Base-by-base conservation (phyloP, 441 rosid genomes). In the Croton setiger region DNA sequence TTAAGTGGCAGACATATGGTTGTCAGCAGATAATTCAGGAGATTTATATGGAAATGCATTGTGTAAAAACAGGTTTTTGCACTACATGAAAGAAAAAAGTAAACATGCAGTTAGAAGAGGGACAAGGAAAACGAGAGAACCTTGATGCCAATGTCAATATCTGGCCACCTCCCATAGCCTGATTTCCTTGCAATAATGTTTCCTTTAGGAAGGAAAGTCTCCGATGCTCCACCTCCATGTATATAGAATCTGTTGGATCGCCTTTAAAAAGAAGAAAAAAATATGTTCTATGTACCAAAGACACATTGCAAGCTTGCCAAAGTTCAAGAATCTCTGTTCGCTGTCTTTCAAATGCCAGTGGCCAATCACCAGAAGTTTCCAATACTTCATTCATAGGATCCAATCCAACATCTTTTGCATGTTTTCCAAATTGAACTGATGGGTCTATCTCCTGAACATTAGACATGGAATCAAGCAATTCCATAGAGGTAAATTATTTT, bases 241-340 rank as follows among this genome's bases (percentile, higher is more conserved):
- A 95, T 61, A 88, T 82, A 33, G 96, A 88, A 79, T 92, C 96
- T 4, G 88, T 72, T 43, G 86, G 87, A 66, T 92, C 93, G 52
- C 98, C 96, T 76, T 79, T 85, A 73, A 95, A 87, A 58, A 92
- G 97, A 77, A 92, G 80, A 82, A 83, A 89, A 83, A 95, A 92
- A 75, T 89, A 95, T n/a, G 98, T 92, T 77, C 98, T 84, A 79
- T 95, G 97, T 63, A 89, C 86, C 82, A 95, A 68, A 39, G 96
- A 89, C 57, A 85, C 91, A 62, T 92, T 79, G 81, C 99, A 92
- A 63, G 73, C 72, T 67, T 88, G 82, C 99, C 98, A 95, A 21
- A 95, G 85, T 71, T 86, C 88, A 31, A 89, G 64, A 60, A 91
- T 87, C 54, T 82, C 79, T 72, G 76, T 79, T 71, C 79, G 86